Base-by-base conservation (phyloP, 495 filamentous ascomycete species). In the Aspergillus coremiiformis region DNA sequence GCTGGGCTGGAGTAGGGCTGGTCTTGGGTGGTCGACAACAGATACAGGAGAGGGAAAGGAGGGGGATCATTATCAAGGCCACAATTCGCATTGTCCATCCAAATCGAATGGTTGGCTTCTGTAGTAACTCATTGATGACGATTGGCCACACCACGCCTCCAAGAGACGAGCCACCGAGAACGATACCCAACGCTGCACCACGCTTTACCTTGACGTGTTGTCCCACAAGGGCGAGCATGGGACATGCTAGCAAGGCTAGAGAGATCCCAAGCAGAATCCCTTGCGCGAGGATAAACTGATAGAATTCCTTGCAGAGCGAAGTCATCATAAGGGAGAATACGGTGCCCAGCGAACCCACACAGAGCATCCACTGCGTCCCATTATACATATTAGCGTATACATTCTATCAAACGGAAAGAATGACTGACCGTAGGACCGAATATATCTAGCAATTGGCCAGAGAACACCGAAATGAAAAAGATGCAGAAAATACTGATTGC, bases 261-360 rank as follows among this genome's bases (percentile, higher is more conserved):
- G 66, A 69, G 0, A 76, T 55, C 0, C 82, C 82, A 1, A 76
- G 64, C 0, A 85, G 63, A 2, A 86, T 51, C 2, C 78, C 81
- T 57, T 86, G 83, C 0, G 75, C 73, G 9, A 87, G 77, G 49
- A 83, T 66, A 54, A 87, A 80, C 42, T 87, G 81, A 56, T 74
- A 86, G 63, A 80, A 83, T 32, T 76, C 42, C 4, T 61, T 65
- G 60, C 80, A 84, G 1, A 86, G 60, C 17, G 74, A 79, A 0
- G 63, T 70, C 75, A 85, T 78, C 76, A 87, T 81, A 0, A 79
- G 27, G 0, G 69, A 53, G 24, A 79, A 66, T 0, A 79, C 59
- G 6, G 58, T 63, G 6, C 66, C 65, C 1, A 68, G 24, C 5
- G 63, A 54, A 1, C 71, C 67, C 1, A 53, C 2, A 12, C 57